These are phyloP conservation scores for Lactarius akahatsu DNA, from an alignment of 768 basidiomycete genomes.

Conservation along the genomic window DNA sequence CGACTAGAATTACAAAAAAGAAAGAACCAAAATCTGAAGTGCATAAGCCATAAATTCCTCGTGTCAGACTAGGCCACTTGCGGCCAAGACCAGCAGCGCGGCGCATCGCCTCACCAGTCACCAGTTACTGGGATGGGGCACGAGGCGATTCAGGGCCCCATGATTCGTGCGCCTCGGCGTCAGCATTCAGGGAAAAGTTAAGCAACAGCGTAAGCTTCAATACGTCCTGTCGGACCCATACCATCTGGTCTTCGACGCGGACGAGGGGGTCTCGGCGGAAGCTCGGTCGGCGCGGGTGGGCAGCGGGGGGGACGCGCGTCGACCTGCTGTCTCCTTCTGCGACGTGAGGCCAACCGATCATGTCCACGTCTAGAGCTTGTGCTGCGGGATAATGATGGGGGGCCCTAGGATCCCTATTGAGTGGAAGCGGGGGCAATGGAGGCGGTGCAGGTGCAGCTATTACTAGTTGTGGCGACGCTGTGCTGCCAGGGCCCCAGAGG, in stretches of 20 bases:
- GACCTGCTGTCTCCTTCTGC: neutral
- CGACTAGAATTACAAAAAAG: neutral
- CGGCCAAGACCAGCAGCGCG: neutral
- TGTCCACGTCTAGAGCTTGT: neutral
- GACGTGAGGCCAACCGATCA: neutral
- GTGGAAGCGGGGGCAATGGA: neutral
- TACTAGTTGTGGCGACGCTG: neutral
- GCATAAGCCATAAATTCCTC: neutral
- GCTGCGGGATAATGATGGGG: neutral
- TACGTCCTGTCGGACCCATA: conserved; percentile 4
- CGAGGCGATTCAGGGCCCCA: conserved; percentile 7
- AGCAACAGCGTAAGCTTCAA: conserved; percentile 17
- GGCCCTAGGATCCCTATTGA: neutral
- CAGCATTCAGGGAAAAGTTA: conserved; percentile 21
- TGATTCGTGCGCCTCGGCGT: neutral
- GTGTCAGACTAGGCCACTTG: neutral
- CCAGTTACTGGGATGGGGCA: neutral
- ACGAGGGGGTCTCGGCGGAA: conserved; percentile 5
- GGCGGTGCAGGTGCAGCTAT: neutral
- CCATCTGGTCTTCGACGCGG: conserved; percentile 13
- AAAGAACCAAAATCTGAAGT: neutral
- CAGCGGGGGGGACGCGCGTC: neutral
- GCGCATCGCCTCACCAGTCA: neutral
- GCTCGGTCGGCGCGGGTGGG: neutral
- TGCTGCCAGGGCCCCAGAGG: neutral